Conservation (phyloP, 768 basidiomycete species). For the Scleroderma citrinum region DNA sequence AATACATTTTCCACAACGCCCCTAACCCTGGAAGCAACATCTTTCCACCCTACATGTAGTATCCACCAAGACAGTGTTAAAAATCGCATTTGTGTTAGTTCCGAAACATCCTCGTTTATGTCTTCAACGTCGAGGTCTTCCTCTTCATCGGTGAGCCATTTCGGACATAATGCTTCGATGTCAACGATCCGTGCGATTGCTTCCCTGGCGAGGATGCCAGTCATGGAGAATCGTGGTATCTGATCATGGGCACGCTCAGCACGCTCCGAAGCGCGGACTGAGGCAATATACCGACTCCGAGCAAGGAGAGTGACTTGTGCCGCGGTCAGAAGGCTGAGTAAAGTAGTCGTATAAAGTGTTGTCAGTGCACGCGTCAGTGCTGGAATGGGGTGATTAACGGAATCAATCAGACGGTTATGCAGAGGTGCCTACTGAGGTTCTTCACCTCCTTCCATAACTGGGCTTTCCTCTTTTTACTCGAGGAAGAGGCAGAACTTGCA, state of each 20-base stretch:
- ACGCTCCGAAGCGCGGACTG: slow-evolving; percentile 54
- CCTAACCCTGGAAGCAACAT: slow-evolving; percentile 67
- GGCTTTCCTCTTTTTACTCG: slow-evolving; percentile 50
- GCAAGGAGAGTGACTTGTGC: slow-evolving; percentile 85
- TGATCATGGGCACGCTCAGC: slow-evolving; percentile 47
- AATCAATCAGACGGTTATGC: neutral
- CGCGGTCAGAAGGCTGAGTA: slow-evolving; percentile 81
- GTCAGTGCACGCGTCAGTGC: slow-evolving; percentile 87
- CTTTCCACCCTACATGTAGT: slow-evolving; percentile 87
- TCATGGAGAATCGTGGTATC: slow-evolving; percentile 28
- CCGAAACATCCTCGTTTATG: slow-evolving; percentile 36
- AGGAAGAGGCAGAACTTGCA: slow-evolving; percentile 7
- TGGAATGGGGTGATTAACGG: slow-evolving; percentile 24
- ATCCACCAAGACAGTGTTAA: slow-evolving; percentile 92
- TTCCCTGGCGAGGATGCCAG: slow-evolving; percentile 20
- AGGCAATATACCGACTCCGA: slow-evolving; percentile 70
- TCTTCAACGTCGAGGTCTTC: slow-evolving; percentile 24
- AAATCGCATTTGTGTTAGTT: slow-evolving; percentile 73
- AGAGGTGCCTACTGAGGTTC: slow-evolving; percentile 53
- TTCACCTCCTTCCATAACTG: slow-evolving; percentile 94
- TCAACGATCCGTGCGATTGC: slow-evolving; percentile 20
- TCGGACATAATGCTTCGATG: slow-evolving; percentile 19
- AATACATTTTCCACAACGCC: slow-evolving; percentile 78
- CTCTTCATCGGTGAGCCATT: slow-evolving; percentile 18
- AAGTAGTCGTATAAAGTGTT: slow-evolving; percentile 76